phyloP scores from a whole-genome alignment of 495 filamentous ascomycete genomes.

The Parathielavia appendiculata region DNA sequence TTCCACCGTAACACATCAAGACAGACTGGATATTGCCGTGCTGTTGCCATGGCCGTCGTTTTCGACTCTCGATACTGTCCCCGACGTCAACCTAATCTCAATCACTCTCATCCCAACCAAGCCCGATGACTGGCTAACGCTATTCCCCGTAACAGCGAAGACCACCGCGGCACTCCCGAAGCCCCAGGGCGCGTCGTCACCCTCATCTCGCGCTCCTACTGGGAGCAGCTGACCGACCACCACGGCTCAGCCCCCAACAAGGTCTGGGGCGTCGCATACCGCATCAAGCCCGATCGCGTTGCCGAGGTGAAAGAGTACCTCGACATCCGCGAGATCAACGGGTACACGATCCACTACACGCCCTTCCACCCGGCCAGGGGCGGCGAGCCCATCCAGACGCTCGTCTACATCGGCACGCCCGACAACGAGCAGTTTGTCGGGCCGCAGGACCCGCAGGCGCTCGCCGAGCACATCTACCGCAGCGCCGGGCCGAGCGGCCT shows the following conservation, averaged over 20 bases:
- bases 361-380: conserved; percentile 62
- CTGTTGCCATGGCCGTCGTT: neutral
- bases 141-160: conserved; percentile 53
- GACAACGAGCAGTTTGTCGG: conserved; percentile 90
- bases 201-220: conserved; percentile 74
- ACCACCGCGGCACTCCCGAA: conserved; percentile 88
- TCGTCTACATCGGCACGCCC: conserved; percentile 95
- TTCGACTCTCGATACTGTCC: neutral
- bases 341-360: conserved; percentile 86
- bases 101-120: neutral
- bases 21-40: too few species aligned
- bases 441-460: conserved; percentile 68
- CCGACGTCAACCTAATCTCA: neutral
- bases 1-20: too few species aligned
- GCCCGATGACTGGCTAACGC: neutral
- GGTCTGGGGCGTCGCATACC: conserved; percentile 93
- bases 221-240: conserved; percentile 72
- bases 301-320: conserved; percentile 80
- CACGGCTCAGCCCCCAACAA: conserved; percentile 53
- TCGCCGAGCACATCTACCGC: conserved; percentile 78
- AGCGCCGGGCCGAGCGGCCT: conserved; percentile 79
- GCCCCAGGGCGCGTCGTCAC: conserved; percentile 90
- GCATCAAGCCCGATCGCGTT: conserved; percentile 67
- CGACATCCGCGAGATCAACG: conserved; percentile 95
- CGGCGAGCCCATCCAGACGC: conserved; percentile 38